phyloP scores from a whole-genome alignment of 2,329 filamentous ascomycete genomes.

The Pezicula radicicola region DNA sequence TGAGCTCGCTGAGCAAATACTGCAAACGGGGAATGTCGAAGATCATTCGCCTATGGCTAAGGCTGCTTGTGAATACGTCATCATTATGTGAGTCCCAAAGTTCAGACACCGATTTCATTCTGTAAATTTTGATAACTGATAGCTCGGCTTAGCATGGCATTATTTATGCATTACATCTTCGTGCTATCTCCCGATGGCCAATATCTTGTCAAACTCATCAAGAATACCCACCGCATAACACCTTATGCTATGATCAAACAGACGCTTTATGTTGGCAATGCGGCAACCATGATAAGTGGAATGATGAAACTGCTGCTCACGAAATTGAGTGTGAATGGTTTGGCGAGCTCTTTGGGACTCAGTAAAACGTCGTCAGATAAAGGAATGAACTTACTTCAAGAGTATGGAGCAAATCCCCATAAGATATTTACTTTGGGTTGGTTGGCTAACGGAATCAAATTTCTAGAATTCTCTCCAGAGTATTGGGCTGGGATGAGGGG shows the following conservation, averaged over 20 bases:
- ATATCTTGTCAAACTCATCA: slow-evolving; percentile 67
- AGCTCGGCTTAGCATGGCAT: slow-evolving; percentile 56
- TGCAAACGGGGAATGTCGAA: slow-evolving; percentile 59
- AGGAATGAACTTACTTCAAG: slow-evolving; percentile 76
- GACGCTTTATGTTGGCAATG: slow-evolving; percentile 73
- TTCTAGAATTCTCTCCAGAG: slow-evolving; percentile 66
- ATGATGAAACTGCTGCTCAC: slow-evolving; percentile 71
- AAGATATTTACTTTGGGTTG: no score
- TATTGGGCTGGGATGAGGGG: slow-evolving; percentile 68
- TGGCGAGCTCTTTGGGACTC: slow-evolving; percentile 78
- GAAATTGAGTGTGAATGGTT: slow-evolving; percentile 70
- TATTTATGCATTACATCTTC: slow-evolving; percentile 71
- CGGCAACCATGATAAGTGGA: slow-evolving; percentile 76
- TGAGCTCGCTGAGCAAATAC: slow-evolving; percentile 58
- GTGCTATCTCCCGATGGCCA: slow-evolving; percentile 73
- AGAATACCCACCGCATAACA: slow-evolving; percentile 66
- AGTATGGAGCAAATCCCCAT: neutral
- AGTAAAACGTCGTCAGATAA: slow-evolving; percentile 70
- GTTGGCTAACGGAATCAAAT: neutral
- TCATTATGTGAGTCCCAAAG: slow-evolving; percentile 37
- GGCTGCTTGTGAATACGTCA: slow-evolving; percentile 63
- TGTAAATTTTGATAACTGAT: slow-evolving; percentile 9
- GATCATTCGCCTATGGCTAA: slow-evolving; percentile 59
- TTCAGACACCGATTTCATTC: neutral
- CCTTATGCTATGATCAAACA: slow-evolving; percentile 72